phyloP scores from a whole-genome alignment of 2,329 filamentous ascomycete genomes.

The Fusarium secorum region DNA sequence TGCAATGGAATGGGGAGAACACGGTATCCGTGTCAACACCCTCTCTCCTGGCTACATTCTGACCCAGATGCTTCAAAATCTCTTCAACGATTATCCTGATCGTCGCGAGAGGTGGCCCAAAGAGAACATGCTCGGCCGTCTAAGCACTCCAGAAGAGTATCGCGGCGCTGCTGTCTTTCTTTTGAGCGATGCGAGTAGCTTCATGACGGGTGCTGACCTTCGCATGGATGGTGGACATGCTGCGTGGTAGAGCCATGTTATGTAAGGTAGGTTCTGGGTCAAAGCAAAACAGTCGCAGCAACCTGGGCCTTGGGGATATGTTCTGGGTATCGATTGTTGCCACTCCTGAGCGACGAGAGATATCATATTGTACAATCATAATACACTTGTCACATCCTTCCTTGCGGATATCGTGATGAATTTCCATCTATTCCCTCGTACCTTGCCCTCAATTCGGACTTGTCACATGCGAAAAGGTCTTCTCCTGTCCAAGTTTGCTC shows the following conservation, averaged over 20 bases:
- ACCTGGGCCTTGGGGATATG: not conserved
- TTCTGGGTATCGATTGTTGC: constrained; percentile 25
- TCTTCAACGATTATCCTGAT: constrained; percentile 80
- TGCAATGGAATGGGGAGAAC: constrained; percentile 74
- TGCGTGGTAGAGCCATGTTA: constrained; percentile 58
- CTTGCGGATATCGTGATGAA: not conserved
- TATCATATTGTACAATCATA: constrained; percentile 20
- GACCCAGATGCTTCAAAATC: constrained; percentile 81
- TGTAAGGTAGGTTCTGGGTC: not conserved
- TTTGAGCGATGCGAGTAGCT: constrained; percentile 73
- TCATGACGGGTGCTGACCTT: constrained; percentile 78
- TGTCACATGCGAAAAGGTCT: constrained; percentile 51
- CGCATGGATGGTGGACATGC: constrained; percentile 76
- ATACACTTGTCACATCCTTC: constrained; percentile 15
- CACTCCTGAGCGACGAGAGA: constrained; percentile 20
- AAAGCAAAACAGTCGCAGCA: not conserved
- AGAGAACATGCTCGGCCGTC: constrained; percentile 82
- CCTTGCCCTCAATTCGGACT: constrained; percentile 30
- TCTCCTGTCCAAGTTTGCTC: constrained; percentile 52
- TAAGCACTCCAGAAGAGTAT: constrained; percentile 74
- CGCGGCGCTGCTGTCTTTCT: constrained; percentile 77
- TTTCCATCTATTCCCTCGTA: not conserved
- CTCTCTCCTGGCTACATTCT: constrained; percentile 83
- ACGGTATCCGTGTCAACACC: constrained; percentile 82
- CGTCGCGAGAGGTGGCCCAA: constrained; percentile 73